Evolutionary conservation across 495 filamentous ascomycete genomes (phyloP), one percentile per base, ranked within the genome.

Genomic region (Delitschia confertaspora): DNA sequence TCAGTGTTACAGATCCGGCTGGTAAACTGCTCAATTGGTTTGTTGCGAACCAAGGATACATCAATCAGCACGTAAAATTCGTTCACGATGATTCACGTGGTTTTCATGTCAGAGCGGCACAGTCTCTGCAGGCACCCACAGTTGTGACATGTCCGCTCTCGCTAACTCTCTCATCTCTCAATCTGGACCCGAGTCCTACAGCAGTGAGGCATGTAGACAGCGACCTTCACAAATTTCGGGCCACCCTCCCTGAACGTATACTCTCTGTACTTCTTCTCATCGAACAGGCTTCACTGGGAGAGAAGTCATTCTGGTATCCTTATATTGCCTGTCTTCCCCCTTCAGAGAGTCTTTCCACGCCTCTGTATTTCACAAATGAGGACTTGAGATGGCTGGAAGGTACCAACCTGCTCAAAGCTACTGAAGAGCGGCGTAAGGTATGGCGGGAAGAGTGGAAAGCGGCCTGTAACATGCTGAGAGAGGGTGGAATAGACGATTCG

Each of bases 261-360:
- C 51, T 45, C 24, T 58, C 43, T 49, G 64, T 64, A 30, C 74
- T 81, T 49, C 77, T 80, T 50, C 63, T 84, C 0, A 69, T 77
- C 40, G 65, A 73, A 17, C 74, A 84, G 52, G 68, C 66, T 50
- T 48, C 77, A 25, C 58, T 69, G 5, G 65, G 62, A 1, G 25
- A 59, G 11, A 42, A 64, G n/a, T 70, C 74, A 0, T 75, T 73
- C 45, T 84, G 80, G 80, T 66, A 60, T 53, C 75, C 77, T 3
- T 84, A 83, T 59, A 55, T 83, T 11, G 59, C 64, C 11, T 69
- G 69, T 17, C 47, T 84, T 30, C 79, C 80, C n/a, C 56, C 58
- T 36, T 67, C 69, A 4, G 64, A 67, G 10, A 63, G 68, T 1
- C 63, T 80, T 47, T 69, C 69, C 24, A 79, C 76, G 6, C 74